A percentile compares a stretch with the other conserved stretches of the same genome.
phyloP scores from a whole-genome alignment of 305 asterid genomes.

The Plantago coronopus region DNA sequence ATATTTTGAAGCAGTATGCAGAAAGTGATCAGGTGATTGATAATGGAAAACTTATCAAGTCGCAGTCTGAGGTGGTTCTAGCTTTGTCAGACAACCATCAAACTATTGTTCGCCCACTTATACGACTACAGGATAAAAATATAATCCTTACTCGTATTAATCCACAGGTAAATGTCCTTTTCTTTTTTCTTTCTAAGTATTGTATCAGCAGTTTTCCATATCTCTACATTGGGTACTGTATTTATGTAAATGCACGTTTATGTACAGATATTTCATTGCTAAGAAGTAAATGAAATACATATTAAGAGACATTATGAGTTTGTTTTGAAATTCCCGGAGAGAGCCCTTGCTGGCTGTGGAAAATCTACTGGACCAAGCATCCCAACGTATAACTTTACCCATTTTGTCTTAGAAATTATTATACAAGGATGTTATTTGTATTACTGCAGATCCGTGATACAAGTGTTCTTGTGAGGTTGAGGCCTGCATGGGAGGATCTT shows the following conservation, averaged over 20 bases:
- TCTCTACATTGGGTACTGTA: no score
- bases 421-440: conserved; percentile 20
- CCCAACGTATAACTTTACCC: conserved; percentile 6
- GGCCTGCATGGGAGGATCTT: conserved; percentile 99
- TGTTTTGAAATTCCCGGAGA: conserved; percentile 3
- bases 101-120: conserved; percentile 82
- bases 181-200: conserved; percentile 7
- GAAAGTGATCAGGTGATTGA: conserved; percentile 88
- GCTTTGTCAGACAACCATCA: conserved; percentile 78
- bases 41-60: conserved; percentile 73
- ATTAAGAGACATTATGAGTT: conserved; percentile 13
- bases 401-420: neutral
- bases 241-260: no score
- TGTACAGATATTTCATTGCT: no score
- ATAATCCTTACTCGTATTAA: conserved; percentile 91
- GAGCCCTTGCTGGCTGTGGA: conserved; percentile 16
- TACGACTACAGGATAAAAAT: conserved; percentile 81
- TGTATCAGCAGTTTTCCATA: neutral
- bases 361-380: conserved; percentile 11
- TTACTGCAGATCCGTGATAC: conserved; percentile 83
- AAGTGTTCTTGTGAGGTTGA: conserved; percentile 93
- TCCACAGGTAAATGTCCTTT: conserved; percentile 52
- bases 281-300: neutral
- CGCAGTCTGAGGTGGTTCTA: conserved; percentile 81
- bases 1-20: conserved; percentile 84